Evolutionary conservation across 495 filamentous ascomycete species (phyloP), one percentile per base, ranked within the genome.

Genomic region (Neurospora cerealis): DNA sequence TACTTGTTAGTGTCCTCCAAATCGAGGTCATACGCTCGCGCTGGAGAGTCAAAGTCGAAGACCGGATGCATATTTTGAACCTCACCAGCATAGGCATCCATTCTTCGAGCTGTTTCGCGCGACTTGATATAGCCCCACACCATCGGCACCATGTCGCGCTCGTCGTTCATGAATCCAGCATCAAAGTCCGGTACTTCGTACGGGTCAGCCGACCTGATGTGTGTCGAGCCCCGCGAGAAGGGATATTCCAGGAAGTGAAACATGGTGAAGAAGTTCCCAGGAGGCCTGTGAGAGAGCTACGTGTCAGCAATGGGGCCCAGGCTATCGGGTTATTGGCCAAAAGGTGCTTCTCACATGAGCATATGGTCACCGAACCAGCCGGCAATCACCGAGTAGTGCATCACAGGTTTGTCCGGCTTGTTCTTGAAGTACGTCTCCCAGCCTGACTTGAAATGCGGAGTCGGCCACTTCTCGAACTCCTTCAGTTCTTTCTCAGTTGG

Each of bases 241-340:
- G 92, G 92, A 75, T 94, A 94, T 83, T 93, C 91, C 71, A 93
- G 81, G 87, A 94, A 94, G 78, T 94, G 91, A 86, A 94, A 94
- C 92, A 94, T 94, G 74, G 88, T 91, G 84, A 94, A 94, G 86
- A 94, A 94, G 74, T 94, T 93, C 62, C 92, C 92, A 36, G 76
- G 74, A 5, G 76, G 91, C 80, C 81, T 84, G 39, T 5, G 19
- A 7, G 38, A 37, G 34, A 24, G 46, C 44, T 60, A 28, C 69
- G 10, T 73, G 17, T 36, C 19, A 72, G 42, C 10, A 39, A 70
- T 37, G 34, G 34, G 9, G 17, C 3, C 3, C 34, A 0, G 0
- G 5, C 0, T 3, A 70, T 24, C 5, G 8, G 9, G 34, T 21
- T 9, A 4, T 21, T 37, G 21, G 9, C 69, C 69, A 19, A 40